Percentiles rank a stretch among this genome's conserved stretches.
These are phyloP conservation scores for Tuber indicum DNA, from an alignment of 495 filamentous ascomycete species.

Conservation along the genomic window DNA sequence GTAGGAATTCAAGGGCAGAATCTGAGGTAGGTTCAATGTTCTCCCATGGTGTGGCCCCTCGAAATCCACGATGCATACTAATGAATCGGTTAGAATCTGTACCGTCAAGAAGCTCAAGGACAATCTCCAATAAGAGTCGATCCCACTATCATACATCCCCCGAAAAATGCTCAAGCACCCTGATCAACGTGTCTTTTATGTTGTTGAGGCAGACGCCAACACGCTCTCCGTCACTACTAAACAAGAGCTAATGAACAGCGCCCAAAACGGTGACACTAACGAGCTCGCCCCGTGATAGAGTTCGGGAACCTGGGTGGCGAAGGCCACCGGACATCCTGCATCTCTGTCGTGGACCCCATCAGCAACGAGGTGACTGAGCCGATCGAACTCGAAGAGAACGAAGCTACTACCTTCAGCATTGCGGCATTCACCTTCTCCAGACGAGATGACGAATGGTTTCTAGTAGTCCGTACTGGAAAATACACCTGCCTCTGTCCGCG, in stretches of 20 bases:
- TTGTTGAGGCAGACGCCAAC: conserved; percentile 88
- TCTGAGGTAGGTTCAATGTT: conserved; percentile 44
- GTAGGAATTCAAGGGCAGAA: conserved; percentile 89
- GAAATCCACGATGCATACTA: background rate
- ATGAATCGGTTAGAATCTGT: conserved; percentile 57
- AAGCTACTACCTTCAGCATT: conserved; percentile 82
- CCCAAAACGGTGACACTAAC: conserved; percentile 62
- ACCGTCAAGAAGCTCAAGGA: conserved; percentile 77
- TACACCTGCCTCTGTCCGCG: conserved; percentile 73
- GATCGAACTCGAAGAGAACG: conserved; percentile 80
- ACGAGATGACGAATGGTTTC: conserved; percentile 80
- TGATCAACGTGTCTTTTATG: conserved; percentile 81
- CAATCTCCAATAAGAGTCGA: conserved; percentile 80
- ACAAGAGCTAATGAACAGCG: too few relatives aligned
- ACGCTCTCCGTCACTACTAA: conserved; percentile 70
- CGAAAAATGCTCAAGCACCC: conserved; percentile 81
- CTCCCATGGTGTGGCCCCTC: conserved; percentile 15
- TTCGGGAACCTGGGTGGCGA: conserved; percentile 80
- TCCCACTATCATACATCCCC: conserved; percentile 84
- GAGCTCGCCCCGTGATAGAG: conserved; percentile 66
- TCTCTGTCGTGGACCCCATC: conserved; percentile 80
- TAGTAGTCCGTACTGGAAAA: conserved; percentile 88
- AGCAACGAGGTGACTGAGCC: conserved; percentile 66
- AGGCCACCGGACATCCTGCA: conserved; percentile 90
- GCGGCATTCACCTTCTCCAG: conserved; percentile 76